A percentile compares a stretch with the other conserved stretches of the same genome.
Conservation (phyloP, 2,329 filamentous ascomycete species). For the Thelonectria olida region DNA sequence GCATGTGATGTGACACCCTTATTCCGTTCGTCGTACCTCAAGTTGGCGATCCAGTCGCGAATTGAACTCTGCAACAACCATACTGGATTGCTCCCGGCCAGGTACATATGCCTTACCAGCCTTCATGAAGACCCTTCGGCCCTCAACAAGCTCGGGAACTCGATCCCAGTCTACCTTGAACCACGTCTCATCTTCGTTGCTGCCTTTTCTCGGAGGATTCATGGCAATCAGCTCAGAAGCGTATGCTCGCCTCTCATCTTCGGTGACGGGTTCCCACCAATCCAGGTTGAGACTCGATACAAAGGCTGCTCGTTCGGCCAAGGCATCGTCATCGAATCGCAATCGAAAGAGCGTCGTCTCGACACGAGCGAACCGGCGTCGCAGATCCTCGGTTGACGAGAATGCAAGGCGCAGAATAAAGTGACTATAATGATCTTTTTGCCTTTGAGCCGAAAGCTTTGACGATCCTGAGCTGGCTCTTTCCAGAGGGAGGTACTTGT, state of each 20-base stretch:
- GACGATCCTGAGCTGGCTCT: conserved; percentile 73
- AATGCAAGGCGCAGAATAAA: conserved; percentile 97
- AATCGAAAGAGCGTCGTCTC: conserved; percentile 91
- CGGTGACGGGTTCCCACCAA: conserved; percentile 88
- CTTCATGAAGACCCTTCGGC: conserved; percentile 77
- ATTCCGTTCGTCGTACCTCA: conserved; percentile 64
- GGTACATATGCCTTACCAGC: conserved; percentile 92
- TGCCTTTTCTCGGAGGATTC: conserved; percentile 45
- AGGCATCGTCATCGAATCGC: conserved; percentile 80
- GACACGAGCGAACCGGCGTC: conserved; percentile 84
- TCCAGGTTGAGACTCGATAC: conserved; percentile 80
- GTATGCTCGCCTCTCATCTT: conserved; percentile 78
- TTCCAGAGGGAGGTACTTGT: conserved; percentile 86
- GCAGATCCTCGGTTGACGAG: conserved; percentile 87
- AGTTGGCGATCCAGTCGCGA: conserved; percentile 81
- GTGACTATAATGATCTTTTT: conserved; percentile 97
- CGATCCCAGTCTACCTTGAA: conserved; percentile 97
- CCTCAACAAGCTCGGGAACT: conserved; percentile 89
- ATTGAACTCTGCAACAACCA: conserved; percentile 90
- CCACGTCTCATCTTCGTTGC: conserved; percentile 81
- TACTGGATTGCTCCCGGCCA: conserved; percentile 83
- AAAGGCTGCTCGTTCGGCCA: conserved; percentile 77
- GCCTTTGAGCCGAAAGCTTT: conserved; percentile 75
- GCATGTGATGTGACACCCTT: background rate
- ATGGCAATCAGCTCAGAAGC: conserved; percentile 68